phyloP scores from a whole-genome alignment of 495 filamentous ascomycete genomes.

The Talaromyces borbonicus region DNA sequence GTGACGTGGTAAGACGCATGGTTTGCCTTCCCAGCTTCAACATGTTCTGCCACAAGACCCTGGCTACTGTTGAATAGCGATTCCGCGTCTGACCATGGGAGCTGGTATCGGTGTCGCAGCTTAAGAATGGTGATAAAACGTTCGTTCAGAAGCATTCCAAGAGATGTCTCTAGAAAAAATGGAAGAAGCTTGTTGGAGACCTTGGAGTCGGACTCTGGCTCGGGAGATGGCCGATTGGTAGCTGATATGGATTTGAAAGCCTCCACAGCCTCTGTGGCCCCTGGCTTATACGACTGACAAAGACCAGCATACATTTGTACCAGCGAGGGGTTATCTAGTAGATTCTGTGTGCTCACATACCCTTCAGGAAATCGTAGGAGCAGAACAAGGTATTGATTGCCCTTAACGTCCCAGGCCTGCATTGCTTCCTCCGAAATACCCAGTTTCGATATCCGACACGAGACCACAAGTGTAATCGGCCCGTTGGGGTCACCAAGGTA shows the following conservation, averaged over 20 bases:
- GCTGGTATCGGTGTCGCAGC: slow-evolving; percentile 39
- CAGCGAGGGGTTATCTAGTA: slow-evolving; percentile 18
- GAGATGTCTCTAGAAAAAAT: slow-evolving; percentile 62
- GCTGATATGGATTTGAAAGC: slow-evolving; percentile 35
- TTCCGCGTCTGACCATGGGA: slow-evolving; percentile 68
- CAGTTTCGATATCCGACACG: slow-evolving; percentile 53
- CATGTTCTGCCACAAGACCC: slow-evolving; percentile 14
- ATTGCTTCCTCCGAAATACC: slow-evolving; percentile 68
- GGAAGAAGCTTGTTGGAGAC: slow-evolving; percentile 22
- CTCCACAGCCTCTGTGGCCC: slow-evolving; percentile 25
- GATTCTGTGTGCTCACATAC: slow-evolving; percentile 47
- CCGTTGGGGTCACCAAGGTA: slow-evolving; percentile 43
- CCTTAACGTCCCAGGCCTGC: slow-evolving; percentile 64
- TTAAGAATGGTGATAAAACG: slow-evolving; percentile 55
- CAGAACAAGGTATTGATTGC: slow-evolving; percentile 63
- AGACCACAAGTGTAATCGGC: slow-evolving; percentile 53
- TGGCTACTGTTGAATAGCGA: slow-evolving; percentile 39
- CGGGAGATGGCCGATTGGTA: slow-evolving; percentile 15
- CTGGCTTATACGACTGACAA: slow-evolving; percentile 40
- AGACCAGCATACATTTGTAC: slow-evolving; percentile 38
- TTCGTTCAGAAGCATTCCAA: slow-evolving; percentile 60
- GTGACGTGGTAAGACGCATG: slow-evolving; percentile 9
- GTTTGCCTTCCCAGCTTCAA: slow-evolving; percentile 7
- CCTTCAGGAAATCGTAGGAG: slow-evolving; percentile 54
- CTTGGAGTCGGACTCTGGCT: background rate